These are phyloP conservation scores for Microcyclospora pomicola DNA, from an alignment of 2,329 filamentous ascomycete species.

Conservation along the genomic window DNA sequence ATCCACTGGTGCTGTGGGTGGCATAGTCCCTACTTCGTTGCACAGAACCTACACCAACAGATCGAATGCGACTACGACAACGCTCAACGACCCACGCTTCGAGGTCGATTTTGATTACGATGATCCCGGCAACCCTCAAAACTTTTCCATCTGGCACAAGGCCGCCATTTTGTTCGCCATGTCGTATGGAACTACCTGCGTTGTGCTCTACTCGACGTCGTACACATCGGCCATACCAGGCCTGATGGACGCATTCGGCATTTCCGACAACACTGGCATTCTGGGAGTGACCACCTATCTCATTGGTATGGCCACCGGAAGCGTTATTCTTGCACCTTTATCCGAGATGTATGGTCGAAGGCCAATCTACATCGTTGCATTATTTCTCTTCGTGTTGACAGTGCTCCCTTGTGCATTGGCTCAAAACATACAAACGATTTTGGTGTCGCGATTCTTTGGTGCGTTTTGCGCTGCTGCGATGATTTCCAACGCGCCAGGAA, in stretches of 20 bases:
- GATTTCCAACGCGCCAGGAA: conserved; percentile 72
- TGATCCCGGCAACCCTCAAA: conserved; percentile 51
- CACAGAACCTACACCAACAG: conserved; percentile 9
- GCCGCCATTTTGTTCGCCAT: conserved; percentile 40
- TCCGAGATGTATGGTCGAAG: conserved; percentile 56
- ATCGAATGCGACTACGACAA: conserved; percentile 10
- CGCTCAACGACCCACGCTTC: conserved; percentile 42
- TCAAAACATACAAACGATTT: conserved; percentile 50
- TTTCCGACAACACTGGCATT: conserved; percentile 49
- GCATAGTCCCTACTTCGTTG: conserved; percentile 10
- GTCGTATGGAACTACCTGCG: conserved; percentile 41
- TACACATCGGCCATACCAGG: conserved; percentile 62
- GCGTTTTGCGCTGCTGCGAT: conserved; percentile 64
- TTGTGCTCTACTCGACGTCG: conserved; percentile 60
- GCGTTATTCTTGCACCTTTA: conserved; percentile 59
- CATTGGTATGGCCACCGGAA: conserved; percentile 57
- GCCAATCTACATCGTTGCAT: conserved; percentile 52
- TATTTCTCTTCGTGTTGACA: conserved; percentile 51
- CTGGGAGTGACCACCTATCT: conserved; percentile 70
- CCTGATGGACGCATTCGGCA: conserved; percentile 52
- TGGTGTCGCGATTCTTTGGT: conserved; percentile 62
- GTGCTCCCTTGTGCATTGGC: conserved; percentile 60
- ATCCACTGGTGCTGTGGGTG: conserved; percentile 18
- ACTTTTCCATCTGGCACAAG: conserved; percentile 52
- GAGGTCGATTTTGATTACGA: conserved; percentile 58